Base-by-base conservation (phyloP, 2,329 filamentous ascomycete genomes). In the Magnaporthiopsis incrustans region DNA sequence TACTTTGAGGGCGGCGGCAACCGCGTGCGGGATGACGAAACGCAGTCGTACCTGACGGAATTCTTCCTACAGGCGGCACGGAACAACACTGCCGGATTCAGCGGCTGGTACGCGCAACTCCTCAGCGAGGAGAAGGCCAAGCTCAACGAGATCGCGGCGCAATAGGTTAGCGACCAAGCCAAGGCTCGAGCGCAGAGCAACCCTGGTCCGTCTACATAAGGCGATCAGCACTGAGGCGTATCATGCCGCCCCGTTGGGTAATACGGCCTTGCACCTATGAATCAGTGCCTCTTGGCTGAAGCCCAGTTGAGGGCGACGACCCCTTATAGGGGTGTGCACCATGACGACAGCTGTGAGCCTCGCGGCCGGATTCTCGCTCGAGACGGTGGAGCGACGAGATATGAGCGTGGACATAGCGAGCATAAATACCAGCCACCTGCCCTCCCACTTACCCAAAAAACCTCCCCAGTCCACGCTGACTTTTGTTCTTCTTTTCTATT, bases 11-110 rank as follows among this genome's bases (percentile, higher is more conserved):
- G 82, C 22, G 81, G 81, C 63, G 81, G 72, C 59, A 77, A 78
- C 69, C 85, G 92, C 63, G 85, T 89, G 71, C 85, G 88, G 44
- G 94, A 98, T 73, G 92, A 97, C 72, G 92, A 97, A 80, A 97
- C 93, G 10, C 91, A 96, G 73, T 85, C 84, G 4, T 97, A 92
- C 74, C 79, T 98, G 60, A 82, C 86, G 1, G 86, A 93, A 18
- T 97, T 96, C 78, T 97, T 97, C 77, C 74, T 88, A 61, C 72
- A 75, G 15, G 82, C 82, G 12, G 82, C 80, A 14, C 78, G 76
- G n/a, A 83, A 86, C 65, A 83, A 86, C 68, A 75, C 81, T 59
- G 81, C 81, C 62, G 79, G 78, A 64, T 87, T 86, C 74, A 78
- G 81, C 70, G 75, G 81, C 22, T 86, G 83, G 83, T 86, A 83